These are phyloP conservation scores for Cubamyces lactineus DNA, from an alignment of 768 basidiomycete genomes.

Conservation along the genomic window DNA sequence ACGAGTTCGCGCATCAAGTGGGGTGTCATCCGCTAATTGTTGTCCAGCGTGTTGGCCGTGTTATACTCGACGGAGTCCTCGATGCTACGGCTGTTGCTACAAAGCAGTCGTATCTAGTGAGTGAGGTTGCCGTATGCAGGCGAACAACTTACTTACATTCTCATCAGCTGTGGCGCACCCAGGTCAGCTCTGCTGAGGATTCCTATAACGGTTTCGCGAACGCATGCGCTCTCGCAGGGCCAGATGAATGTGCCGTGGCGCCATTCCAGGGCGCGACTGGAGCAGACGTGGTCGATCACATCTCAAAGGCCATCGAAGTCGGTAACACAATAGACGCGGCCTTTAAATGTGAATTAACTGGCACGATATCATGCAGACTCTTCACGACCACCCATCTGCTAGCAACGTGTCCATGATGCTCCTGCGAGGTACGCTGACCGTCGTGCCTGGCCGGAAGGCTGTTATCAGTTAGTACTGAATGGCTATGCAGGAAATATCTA, in stretches of 20 bases:
- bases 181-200: constrained; percentile 8
- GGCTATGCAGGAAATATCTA: background rate
- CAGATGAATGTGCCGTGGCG: constrained; percentile 4
- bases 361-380: background rate
- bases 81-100: constrained; percentile 13
- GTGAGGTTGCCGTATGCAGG: background rate
- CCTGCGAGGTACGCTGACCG: constrained; percentile 2
- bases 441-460: no score
- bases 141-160: background rate
- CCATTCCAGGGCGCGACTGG: constrained; percentile 5
- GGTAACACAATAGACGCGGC: background rate
- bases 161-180: constrained; percentile 11
- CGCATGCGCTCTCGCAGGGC: constrained; percentile 15
- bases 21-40: background rate
- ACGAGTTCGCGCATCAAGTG: background rate
- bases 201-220: constrained; percentile 13
- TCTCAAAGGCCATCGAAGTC: constrained; percentile 11
- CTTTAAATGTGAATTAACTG: background rate
- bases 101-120: constrained; percentile 10
- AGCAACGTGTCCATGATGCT: constrained; percentile 5
- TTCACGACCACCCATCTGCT: constrained; percentile 5
- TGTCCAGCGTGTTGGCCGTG: constrained; percentile 11
- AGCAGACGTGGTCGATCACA: constrained; percentile 7
- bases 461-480: background rate
- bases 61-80: constrained; percentile 20